These are phyloP conservation scores for Candida andamanensis DNA, from an alignment of 805 yeast species.

Conservation along the genomic window DNA sequence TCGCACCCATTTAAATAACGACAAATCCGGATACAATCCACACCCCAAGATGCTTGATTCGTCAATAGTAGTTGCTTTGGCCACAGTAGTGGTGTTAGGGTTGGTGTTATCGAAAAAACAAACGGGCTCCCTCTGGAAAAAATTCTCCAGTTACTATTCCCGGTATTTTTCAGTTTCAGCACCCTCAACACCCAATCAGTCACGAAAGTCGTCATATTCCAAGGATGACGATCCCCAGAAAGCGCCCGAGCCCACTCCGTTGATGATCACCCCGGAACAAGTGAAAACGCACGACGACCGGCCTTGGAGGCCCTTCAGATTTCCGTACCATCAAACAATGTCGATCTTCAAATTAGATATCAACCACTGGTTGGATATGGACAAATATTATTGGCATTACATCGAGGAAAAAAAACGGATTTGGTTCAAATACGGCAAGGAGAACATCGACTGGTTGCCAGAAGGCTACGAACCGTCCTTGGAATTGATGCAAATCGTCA, in stretches of 20 bases:
- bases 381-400: conserved; percentile 65
- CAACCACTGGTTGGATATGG: conserved; percentile 79
- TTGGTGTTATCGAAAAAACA: conserved; percentile 15
- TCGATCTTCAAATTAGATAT: conserved; percentile 65
- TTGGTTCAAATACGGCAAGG: conserved; percentile 51
- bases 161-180: conserved; percentile 7
- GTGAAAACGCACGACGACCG: conserved; percentile 63
- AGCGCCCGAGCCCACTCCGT: conserved; percentile 36
- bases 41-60: neutral
- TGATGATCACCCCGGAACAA: conserved; percentile 62
- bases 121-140: conserved; percentile 1
- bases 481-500: conserved; percentile 61
- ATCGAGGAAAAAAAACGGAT: conserved; percentile 59
- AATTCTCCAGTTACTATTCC: conserved; percentile 4
- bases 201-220: conserved; percentile 12
- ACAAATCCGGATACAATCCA: too few relatives aligned
- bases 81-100: conserved; percentile 11
- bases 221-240: conserved; percentile 6
- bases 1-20: too few relatives aligned
- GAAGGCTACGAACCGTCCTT: conserved; percentile 56
- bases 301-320: conserved; percentile 78
- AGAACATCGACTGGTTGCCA: conserved; percentile 62
- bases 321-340: conserved; percentile 82
- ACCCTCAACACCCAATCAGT: conserved; percentile 8
- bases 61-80: neutral